Conservation (phyloP, 495 filamentous ascomycete genomes). For the Penicillium manginii region DNA sequence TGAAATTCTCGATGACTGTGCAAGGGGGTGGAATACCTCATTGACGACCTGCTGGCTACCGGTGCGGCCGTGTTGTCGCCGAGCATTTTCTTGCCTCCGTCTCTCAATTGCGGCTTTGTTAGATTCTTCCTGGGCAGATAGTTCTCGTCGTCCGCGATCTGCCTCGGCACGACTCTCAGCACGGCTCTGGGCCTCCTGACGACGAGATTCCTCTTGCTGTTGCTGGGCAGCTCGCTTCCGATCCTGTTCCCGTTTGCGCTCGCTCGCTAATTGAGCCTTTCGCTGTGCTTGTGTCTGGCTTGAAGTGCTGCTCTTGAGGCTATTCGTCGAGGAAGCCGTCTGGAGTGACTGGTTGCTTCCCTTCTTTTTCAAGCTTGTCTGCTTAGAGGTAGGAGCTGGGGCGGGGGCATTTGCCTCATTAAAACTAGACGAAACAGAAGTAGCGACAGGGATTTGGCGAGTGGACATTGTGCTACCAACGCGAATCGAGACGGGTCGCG, state of each 20-base stretch:
- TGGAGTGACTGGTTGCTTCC: conserved; percentile 70
- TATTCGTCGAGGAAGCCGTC: conserved; percentile 63
- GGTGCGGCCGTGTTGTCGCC: conserved; percentile 54
- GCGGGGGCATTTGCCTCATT: conserved; percentile 60
- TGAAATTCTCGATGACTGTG: neutral
- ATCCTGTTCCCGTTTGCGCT: conserved; percentile 75
- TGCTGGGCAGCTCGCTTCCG: conserved; percentile 68
- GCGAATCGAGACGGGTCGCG: conserved; percentile 77
- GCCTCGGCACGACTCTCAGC: conserved; percentile 45
- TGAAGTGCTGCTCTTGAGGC: conserved; percentile 71
- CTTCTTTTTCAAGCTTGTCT: conserved; percentile 59
- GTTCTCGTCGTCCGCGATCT: conserved; percentile 50
- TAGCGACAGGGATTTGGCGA: conserved; percentile 68
- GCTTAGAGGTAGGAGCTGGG: conserved; percentile 49
- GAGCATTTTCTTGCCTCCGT: conserved; percentile 67
- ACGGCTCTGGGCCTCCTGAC: conserved; percentile 49
- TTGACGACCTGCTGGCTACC: conserved; percentile 49
- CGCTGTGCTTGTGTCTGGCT: conserved; percentile 51
- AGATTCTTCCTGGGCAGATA: conserved; percentile 54
- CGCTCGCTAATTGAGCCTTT: conserved; percentile 67
- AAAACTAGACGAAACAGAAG: conserved; percentile 58
- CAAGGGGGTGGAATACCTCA: conserved; percentile 31
- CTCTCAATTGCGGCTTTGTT: conserved; percentile 72
- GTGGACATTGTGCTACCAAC: conserved; percentile 67
- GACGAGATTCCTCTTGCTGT: conserved; percentile 53